Conservation (phyloP, 495 filamentous ascomycete genomes). For the Pseudoneurospora amorphoporcata region DNA sequence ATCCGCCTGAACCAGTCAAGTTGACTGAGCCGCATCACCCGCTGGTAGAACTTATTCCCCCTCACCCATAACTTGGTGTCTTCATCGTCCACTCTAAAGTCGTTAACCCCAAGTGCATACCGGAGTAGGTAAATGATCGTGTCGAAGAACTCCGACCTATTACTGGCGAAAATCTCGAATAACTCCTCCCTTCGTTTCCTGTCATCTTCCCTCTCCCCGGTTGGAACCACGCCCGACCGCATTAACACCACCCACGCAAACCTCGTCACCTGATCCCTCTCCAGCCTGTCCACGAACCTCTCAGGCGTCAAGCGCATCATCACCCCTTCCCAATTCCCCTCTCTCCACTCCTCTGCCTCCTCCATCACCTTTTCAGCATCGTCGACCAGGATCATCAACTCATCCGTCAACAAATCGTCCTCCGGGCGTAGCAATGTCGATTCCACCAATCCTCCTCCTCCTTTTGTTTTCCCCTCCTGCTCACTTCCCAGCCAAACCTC, state of each 20-base stretch:
- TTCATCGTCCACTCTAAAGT: background rate
- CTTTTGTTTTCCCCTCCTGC: background rate
- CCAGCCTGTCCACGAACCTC: background rate
- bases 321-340: background rate
- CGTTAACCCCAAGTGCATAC: background rate
- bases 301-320: background rate
- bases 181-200: background rate
- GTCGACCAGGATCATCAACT: background rate
- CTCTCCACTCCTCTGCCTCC: background rate
- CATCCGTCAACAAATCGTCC: background rate
- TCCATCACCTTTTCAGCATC: background rate
- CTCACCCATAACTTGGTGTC: background rate
- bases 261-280: background rate
- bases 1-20: background rate
- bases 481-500: slow-evolving; percentile 11
- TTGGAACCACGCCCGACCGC: background rate
- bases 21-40: background rate
- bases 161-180: background rate
- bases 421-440: background rate
- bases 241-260: background rate
- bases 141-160: background rate
- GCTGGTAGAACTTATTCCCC: background rate
- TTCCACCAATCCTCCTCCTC: background rate
- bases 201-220: background rate
- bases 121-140: background rate